Percentiles rank a stretch among this genome's conserved stretches.
phyloP scores from a whole-genome alignment of 116 monocot genomes.

The Papilionanthe hybrid region DNA sequence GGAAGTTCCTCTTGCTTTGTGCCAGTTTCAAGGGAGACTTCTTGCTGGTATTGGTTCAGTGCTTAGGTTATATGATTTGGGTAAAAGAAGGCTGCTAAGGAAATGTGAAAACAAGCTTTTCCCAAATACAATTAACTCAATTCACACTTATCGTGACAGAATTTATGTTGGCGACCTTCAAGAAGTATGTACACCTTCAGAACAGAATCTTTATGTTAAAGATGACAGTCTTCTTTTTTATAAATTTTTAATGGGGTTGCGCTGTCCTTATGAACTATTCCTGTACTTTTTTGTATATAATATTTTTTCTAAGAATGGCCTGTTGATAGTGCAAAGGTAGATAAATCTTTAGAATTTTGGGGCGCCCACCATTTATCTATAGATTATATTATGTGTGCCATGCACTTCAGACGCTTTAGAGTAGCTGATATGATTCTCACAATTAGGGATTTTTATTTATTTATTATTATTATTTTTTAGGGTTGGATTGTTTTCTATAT shows the following conservation, averaged over 20 bases:
- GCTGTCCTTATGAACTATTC: not conserved
- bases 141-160: slow-evolving; percentile 94
- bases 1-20: slow-evolving; percentile 81
- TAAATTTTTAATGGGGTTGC: not conserved
- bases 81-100: slow-evolving; percentile 77
- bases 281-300: not conserved
- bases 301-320: too few relatives aligned
- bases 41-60: slow-evolving; percentile 87
- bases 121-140: slow-evolving; percentile 72
- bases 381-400: too few relatives aligned
- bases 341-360: too few relatives aligned
- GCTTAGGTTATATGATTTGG: slow-evolving; percentile 86
- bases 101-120: slow-evolving; percentile 98
- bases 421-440: not conserved
- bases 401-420: too few relatives aligned
- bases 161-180: slow-evolving; percentile 97
- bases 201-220: not conserved
- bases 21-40: slow-evolving; percentile 84
- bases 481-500: not conserved
- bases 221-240: not conserved
- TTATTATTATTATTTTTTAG: not conserved
- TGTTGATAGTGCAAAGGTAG: too few relatives aligned
- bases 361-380: too few relatives aligned
- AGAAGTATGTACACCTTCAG: slow-evolving; percentile 49
- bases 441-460: too few relatives aligned